phyloP scores from a whole-genome alignment of 139 green algal species.

The Closterium sp. region DNA sequence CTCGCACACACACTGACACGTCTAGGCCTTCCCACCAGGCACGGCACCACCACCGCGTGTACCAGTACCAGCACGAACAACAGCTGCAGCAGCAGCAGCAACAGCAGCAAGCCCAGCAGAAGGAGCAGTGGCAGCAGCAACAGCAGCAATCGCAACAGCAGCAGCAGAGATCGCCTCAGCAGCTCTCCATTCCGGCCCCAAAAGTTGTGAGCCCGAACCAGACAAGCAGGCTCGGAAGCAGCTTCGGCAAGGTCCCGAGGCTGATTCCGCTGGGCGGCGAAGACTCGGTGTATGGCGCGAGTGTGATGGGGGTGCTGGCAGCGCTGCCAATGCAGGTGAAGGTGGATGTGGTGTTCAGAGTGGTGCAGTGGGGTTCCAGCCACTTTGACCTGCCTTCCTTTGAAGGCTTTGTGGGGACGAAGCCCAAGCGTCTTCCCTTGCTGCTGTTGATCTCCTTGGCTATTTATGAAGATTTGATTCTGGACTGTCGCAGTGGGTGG shows the following conservation, averaged over 20 bases:
- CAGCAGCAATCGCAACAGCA: not conserved
- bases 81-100: too few species aligned
- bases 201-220: not conserved
- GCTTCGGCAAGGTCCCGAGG: not conserved
- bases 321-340: not conserved
- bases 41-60: not conserved
- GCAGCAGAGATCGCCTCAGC: not conserved
- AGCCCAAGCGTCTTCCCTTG: not conserved
- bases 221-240: not conserved
- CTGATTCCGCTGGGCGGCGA: not conserved
- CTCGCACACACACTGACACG: not conserved
- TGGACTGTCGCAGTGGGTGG: not conserved
- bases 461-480: not conserved
- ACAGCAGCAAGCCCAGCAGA: too few species aligned
- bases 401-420: not conserved
- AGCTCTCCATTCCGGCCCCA: not conserved
- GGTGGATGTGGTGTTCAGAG: not conserved
- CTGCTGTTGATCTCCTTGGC: not conserved
- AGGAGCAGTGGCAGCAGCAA: too few species aligned
- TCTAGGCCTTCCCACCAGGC: not conserved
- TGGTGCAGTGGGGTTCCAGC: not conserved
- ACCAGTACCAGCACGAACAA: not conserved
- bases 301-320: not conserved
- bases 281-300: not conserved
- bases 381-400: not conserved